Evolutionary conservation across 2,329 filamentous ascomycete species (phyloP).

Genomic region (Proliferodiscus dingleyae): DNA sequence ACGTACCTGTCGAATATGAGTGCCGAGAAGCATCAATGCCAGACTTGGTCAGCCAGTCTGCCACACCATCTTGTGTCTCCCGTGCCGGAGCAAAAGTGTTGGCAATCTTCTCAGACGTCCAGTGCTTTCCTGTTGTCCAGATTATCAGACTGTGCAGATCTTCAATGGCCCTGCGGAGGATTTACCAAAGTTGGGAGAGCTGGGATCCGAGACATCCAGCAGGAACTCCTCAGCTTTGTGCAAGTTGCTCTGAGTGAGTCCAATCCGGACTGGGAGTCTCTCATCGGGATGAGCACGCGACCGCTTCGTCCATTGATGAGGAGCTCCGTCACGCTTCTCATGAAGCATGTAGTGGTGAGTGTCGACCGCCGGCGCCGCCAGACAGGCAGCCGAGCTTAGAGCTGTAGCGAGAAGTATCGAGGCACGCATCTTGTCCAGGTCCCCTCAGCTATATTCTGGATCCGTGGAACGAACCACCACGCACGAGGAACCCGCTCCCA

Average conservation of each 20-base stretch:
- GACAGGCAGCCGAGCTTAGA: conserved; percentile 2
- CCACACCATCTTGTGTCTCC: conserved; percentile 26
- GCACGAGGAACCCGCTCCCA: too few relatives aligned
- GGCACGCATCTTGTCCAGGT: conserved; percentile 1
- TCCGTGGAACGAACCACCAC: too few relatives aligned
- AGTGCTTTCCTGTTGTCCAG: conserved; percentile 24
- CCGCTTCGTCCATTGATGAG: conserved; percentile 13
- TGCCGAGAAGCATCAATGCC: conserved; percentile 27
- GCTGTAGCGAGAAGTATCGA: conserved; percentile 6
- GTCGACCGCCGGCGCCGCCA: conserved; percentile 5
- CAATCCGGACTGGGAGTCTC: conserved; percentile 38
- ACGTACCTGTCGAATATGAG: conserved; percentile 30
- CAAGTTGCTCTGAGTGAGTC: conserved; percentile 39
- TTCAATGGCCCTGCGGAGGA: not conserved
- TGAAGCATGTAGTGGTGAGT: conserved; percentile 8
- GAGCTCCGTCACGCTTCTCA: conserved; percentile 11
- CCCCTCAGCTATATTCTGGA: too few relatives aligned
- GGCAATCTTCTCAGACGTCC: conserved; percentile 29
- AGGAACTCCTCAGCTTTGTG: conserved; percentile 37
- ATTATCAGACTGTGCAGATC: not conserved
- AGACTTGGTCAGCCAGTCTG: conserved; percentile 29
- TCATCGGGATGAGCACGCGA: conserved; percentile 6
- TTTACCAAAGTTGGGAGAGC: conserved; percentile 10
- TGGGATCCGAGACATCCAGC: conserved; percentile 31
- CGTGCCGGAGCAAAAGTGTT: conserved; percentile 33